A percentile compares a stretch with the other conserved stretches of the same genome.
Evolutionary conservation across 345 rosid genomes (phyloP).

Genomic region (Turnera subulata): DNA sequence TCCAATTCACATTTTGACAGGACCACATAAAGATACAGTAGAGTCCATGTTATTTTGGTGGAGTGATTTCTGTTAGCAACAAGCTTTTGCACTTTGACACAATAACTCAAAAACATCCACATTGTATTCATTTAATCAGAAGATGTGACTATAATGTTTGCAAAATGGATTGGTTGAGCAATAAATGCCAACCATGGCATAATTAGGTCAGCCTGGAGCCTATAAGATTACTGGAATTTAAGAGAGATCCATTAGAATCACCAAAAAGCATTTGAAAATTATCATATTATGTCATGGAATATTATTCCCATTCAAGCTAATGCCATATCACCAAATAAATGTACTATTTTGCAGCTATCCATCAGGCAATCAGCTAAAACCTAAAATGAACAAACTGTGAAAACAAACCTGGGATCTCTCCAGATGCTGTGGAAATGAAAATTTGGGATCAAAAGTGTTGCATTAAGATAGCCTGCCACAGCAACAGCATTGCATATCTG

Average conservation of each 20-base stretch:
- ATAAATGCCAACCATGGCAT: not conserved
- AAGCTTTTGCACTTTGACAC: not conserved
- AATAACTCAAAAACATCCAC: not conserved
- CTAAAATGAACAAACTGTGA: not conserved
- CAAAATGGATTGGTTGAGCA: not conserved
- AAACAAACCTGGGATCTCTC: conserved; percentile 91
- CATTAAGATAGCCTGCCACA: conserved; percentile 98
- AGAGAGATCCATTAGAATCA: too few relatives aligned
- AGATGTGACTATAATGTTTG: not conserved
- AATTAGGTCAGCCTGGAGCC: not conserved
- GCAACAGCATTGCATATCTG: conserved; percentile 99
- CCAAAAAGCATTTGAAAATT: too few relatives aligned
- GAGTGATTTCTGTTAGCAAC: too few relatives aligned
- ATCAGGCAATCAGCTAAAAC: not conserved
- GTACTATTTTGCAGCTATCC: too few relatives aligned
- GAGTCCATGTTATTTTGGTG: not conserved
- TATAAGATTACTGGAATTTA: not conserved
- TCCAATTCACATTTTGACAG: too few relatives aligned
- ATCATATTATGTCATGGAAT: not conserved
- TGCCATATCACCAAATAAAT: too few relatives aligned
- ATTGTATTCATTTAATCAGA: not conserved
- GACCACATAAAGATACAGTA: too few relatives aligned
- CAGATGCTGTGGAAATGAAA: conserved; percentile 98
- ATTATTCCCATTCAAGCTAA: not conserved
- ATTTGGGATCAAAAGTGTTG: conserved; percentile 87